Base-by-base conservation (phyloP, 2,329 filamentous ascomycete genomes). In the Pochonia chlamydosporia region DNA sequence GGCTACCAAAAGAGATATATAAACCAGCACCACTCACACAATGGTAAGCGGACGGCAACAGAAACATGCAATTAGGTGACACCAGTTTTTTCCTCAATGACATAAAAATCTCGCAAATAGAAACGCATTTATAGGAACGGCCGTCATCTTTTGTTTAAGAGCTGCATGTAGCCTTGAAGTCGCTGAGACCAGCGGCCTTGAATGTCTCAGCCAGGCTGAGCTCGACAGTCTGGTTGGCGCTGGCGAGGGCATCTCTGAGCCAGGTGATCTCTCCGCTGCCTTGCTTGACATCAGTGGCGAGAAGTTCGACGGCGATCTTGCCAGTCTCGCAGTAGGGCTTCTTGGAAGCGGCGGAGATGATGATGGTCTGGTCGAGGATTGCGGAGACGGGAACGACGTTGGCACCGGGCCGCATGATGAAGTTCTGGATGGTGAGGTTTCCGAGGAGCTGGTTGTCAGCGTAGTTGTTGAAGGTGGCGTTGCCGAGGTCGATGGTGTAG, bases 401-500 rank as follows among this genome's bases (percentile, higher is more conserved):
- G 56, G 68, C 60, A 48, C 84, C 84, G 3, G 82, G 83, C 28
- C 56, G 59, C 40, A 87, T 73, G 16, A 73, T 52, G 39, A 87
- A 66, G 64, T 85, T 71, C 53, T 78, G 67, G 51, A 87, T 73
- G 51, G 71, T 75, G 7, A 79, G 65, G 35, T 65, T 74, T 44
- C 84, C 84, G 51, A 86, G 70, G 2, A 67, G 52, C 39, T 63
- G 54, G 40, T 69, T 73, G 39, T 74, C 69, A 44, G 83, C 71
- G 56, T 69, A 78, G 58, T 80, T 81, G 63, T 72, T 65, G 63
- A 85, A 84, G 24, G 76, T 76, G 30, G 79, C 70, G 56, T 86
- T 84, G 56, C 84, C 84, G 56, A 87, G 76, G 28, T 84, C 75
- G 44, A 87, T 71, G n/a, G 74, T 79, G 59, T 84, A 73, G 44